Conservation (phyloP, 2,329 filamentous ascomycete species). For the Biscogniauxia sp. region DNA sequence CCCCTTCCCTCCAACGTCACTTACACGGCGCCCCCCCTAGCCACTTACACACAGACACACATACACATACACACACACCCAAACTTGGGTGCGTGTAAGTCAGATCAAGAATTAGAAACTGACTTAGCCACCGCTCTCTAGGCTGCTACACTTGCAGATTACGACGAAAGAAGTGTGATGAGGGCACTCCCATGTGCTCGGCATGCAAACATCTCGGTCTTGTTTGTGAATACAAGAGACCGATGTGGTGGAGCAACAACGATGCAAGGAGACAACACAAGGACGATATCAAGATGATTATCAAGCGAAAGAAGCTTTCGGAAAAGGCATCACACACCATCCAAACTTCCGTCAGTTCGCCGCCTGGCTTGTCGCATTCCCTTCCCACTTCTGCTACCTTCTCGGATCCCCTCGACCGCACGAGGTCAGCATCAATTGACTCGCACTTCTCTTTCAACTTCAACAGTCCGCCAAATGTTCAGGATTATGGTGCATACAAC, state of each 20-base stretch:
- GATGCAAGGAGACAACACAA: slow-evolving; percentile 84
- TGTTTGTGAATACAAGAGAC: slow-evolving; percentile 92
- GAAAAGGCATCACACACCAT: slow-evolving; percentile 71
- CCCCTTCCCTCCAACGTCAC: slow-evolving; percentile 20
- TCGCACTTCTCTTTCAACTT: slow-evolving; percentile 78
- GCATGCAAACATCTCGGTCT: slow-evolving; percentile 75
- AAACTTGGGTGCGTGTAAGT: slow-evolving; percentile 20
- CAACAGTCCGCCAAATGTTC: slow-evolving; percentile 56
- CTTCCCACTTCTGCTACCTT: slow-evolving; percentile 77
- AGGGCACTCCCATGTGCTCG: slow-evolving; percentile 60
- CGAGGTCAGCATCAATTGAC: slow-evolving; percentile 74
- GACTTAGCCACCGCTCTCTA: slow-evolving; percentile 33
- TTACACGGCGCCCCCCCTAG: slow-evolving; percentile 11
- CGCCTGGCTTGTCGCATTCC: slow-evolving; percentile 77
- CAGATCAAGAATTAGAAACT: slow-evolving; percentile 26
- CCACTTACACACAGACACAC: slow-evolving; percentile 20
- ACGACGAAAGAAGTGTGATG: slow-evolving; percentile 68
- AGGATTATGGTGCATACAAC: slow-evolving; percentile 61
- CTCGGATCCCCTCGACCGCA: slow-evolving; percentile 70
- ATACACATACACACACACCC: slow-evolving; percentile 1
- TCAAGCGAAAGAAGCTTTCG: slow-evolving; percentile 92
- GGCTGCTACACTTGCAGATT: slow-evolving; percentile 69
- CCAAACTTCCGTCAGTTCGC: slow-evolving; percentile 60
- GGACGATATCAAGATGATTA: slow-evolving; percentile 93
- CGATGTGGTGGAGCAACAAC: slow-evolving; percentile 96